These are phyloP conservation scores for Gentiana macrophylla DNA, from an alignment of 257 asterid species.

Conservation along the genomic window DNA sequence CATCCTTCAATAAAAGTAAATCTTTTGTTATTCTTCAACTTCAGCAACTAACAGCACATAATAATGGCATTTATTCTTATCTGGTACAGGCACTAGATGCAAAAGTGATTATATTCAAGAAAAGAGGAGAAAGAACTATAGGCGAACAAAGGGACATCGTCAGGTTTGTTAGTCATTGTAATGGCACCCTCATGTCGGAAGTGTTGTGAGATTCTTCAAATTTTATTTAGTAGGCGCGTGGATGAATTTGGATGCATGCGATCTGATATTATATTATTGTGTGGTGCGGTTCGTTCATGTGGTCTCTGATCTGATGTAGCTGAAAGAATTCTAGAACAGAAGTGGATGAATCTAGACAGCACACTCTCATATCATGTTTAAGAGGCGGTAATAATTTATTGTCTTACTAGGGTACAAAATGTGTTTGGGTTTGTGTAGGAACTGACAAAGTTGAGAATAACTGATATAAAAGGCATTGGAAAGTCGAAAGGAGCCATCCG, in stretches of 20 bases:
- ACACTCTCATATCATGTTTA: too few relatives aligned
- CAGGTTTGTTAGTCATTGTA: conserved; percentile 40
- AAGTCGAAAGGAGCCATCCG: conserved; percentile 41
- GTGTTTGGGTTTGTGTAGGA: conserved; percentile 38
- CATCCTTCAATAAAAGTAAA: not conserved
- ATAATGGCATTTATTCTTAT: too few relatives aligned
- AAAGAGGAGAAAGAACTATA: conserved; percentile 90
- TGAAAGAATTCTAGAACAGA: too few relatives aligned
- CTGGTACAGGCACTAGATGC: conserved; percentile 79
- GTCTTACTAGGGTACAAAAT: not conserved
- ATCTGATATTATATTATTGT: too few relatives aligned
- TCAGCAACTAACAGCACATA: too few relatives aligned
- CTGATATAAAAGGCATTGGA: conserved; percentile 63
- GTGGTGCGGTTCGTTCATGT: too few relatives aligned
- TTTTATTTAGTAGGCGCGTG: too few relatives aligned
- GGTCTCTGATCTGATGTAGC: too few relatives aligned
- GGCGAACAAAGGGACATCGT: conserved; percentile 85
- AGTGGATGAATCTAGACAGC: too few relatives aligned
- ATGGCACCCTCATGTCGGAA: not conserved
- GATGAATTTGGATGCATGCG: too few relatives aligned
- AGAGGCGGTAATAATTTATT: not conserved
- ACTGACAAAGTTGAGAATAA: conserved; percentile 80
- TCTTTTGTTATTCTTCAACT: not conserved
- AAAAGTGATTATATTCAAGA: conserved; percentile 89
- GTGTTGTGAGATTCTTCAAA: too few relatives aligned